Percentiles rank a stretch among this genome's conserved stretches.
Conservation (phyloP, 495 filamentous ascomycete genomes). For the Penicillium canariense region DNA sequence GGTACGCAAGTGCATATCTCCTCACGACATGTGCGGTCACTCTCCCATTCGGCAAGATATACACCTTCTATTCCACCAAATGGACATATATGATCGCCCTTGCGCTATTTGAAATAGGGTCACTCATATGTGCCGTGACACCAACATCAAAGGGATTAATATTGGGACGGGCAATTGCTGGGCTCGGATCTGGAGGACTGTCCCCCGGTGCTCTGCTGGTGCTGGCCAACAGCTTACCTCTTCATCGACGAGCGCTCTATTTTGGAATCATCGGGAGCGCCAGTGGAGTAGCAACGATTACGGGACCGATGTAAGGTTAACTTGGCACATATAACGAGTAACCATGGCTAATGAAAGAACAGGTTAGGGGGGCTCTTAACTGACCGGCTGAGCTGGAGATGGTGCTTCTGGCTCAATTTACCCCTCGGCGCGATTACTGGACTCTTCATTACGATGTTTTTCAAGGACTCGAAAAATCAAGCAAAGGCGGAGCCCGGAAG, state of each 20-base stretch:
- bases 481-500: conserved; percentile 34
- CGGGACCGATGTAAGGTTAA: conserved; percentile 60
- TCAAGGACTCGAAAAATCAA: conserved; percentile 53
- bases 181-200: conserved; percentile 76
- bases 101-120: conserved; percentile 77
- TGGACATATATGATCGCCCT: conserved; percentile 70
- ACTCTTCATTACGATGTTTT: conserved; percentile 55
- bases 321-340: neutral
- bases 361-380: conserved; percentile 57
- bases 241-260: conserved; percentile 68
- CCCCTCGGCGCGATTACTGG: conserved; percentile 66
- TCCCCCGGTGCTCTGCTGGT: conserved; percentile 81
- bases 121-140: conserved; percentile 73
- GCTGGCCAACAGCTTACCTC: conserved; percentile 71
- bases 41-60: conserved; percentile 73
- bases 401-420: conserved; percentile 65
- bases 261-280: conserved; percentile 73
- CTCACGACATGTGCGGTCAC: conserved; percentile 73
- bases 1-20: conserved; percentile 72
- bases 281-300: conserved; percentile 75
- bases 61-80: conserved; percentile 77
- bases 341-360: neutral
- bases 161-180: conserved; percentile 79
- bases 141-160: conserved; percentile 74
- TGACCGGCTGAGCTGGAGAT: conserved; percentile 57